Evolutionary conservation across 116 monocot genomes (phyloP), one percentile per base, ranked within the genome.

Genomic region (Dioscorea cayenensis): DNA sequence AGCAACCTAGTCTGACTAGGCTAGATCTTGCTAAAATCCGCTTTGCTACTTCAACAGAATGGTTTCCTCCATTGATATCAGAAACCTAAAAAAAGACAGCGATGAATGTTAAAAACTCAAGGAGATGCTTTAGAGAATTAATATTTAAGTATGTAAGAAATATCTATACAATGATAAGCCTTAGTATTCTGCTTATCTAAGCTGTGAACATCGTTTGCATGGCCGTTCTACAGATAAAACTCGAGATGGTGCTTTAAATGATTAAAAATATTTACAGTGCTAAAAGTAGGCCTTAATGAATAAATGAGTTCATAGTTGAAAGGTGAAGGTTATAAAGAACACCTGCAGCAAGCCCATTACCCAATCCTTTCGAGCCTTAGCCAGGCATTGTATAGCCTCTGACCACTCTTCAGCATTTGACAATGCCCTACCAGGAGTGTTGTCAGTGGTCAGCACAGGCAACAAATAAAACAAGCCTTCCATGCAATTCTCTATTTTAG

Each of bases 301-400:
- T 43, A 43, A 6, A 43, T 43, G 43, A 43, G 43, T 43, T 43
- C 43, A 43, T 7, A 43, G 12, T 43, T 10, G 43, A n/a, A 64
- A 10, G 27, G 9, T 58, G 18, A 52, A 16, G 27, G 2, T 17
- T 18, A 2, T 35, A 18, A 37, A 60, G 22, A 13, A 73, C 43
- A 92, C 97, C 86, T 88, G 80, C 68, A 97, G 79, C 28, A 80
- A 10, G 77, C 82, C 70, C 71, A 82, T 75, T 27, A 99, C 71
- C 97, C 90, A 99, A 80, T 28, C 68, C 14, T 78, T 66, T 43
- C 50, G 82, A 68, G 88, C 87, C 73, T 78, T 76, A 32, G 81
- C 29, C 65, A 91, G 68, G 73, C 94, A 99, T 72, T 72, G 66
- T 55, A 84, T 70, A 82, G 86, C 91, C 58, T 71, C 84, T 64